phyloP scores from a whole-genome alignment of 768 basidiomycete genomes.

The Leucocoprinus sp. region DNA sequence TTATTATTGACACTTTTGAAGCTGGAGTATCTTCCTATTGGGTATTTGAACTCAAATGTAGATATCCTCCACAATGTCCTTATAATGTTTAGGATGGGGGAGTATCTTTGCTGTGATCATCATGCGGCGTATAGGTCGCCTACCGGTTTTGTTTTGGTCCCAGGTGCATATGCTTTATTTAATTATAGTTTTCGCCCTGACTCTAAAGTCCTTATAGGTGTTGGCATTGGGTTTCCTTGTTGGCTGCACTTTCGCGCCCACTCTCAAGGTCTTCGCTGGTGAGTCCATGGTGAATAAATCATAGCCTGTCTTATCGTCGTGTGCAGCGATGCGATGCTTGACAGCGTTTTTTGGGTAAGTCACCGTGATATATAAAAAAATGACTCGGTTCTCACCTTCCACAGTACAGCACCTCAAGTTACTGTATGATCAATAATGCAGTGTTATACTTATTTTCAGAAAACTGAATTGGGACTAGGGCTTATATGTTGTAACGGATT shows the following conservation, averaged over 20 bases:
- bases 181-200: background rate
- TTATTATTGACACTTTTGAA: conserved; percentile 18
- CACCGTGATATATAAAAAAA: background rate
- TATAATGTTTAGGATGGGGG: conserved; percentile 42
- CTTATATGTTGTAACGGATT: conserved; percentile 51
- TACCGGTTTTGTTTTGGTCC: conserved; percentile 67
- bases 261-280: conserved; percentile 50
- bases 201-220: conserved; percentile 24
- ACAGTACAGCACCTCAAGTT: conserved; percentile 9
- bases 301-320: background rate
- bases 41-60: conserved; percentile 25
- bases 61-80: background rate
- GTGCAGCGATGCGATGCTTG: conserved; percentile 47
- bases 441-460: background rate
- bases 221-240: conserved; percentile 45
- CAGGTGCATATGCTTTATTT: conserved; percentile 37
- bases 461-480: conserved; percentile 27
- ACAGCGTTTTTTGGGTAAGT: conserved; percentile 47
- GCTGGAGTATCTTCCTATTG: conserved; percentile 60
- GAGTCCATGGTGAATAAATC: background rate
- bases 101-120: conserved; percentile 57
- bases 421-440: background rate
- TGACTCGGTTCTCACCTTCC: background rate
- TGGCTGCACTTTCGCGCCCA: conserved; percentile 43
- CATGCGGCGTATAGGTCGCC: conserved; percentile 53